phyloP scores from a whole-genome alignment of 495 filamentous ascomycete genomes.

The Annulohypoxylon nitens region DNA sequence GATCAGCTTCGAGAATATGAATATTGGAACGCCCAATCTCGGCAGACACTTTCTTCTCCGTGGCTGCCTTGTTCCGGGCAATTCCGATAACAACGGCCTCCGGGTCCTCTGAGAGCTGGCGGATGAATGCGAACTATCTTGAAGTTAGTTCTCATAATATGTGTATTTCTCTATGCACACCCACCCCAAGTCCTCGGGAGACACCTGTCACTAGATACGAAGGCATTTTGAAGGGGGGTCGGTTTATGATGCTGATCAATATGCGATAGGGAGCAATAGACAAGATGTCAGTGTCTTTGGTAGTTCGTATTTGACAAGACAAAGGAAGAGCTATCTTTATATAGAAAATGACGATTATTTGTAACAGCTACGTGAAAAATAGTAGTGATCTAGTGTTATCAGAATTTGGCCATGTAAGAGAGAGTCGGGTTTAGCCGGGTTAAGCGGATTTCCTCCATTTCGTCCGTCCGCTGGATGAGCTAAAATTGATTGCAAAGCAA shows the following conservation, averaged over 20 bases:
- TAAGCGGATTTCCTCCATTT: neutral
- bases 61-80: constrained; percentile 52
- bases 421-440: neutral
- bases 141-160: constrained; percentile 7
- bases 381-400: neutral
- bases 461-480: constrained; percentile 23
- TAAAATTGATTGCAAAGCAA: constrained; percentile 30
- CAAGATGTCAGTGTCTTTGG: neutral
- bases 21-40: constrained; percentile 57
- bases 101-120: constrained; percentile 51
- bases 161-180: constrained; percentile 9
- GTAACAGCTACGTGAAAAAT: neutral
- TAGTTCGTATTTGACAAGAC: neutral
- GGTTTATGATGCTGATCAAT: neutral
- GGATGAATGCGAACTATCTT: constrained; percentile 52
- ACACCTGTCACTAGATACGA: constrained; percentile 53
- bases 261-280: neutral
- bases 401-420: neutral
- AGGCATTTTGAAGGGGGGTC: constrained; percentile 42
- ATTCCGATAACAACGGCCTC: constrained; percentile 55
- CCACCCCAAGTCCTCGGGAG: constrained; percentile 54
- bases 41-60: constrained; percentile 51
- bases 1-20: constrained; percentile 61
- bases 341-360: neutral
- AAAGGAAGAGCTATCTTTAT: neutral